Base-by-base conservation (phyloP, 139 green algal genomes). In the Coccomyxa sp. region DNA sequence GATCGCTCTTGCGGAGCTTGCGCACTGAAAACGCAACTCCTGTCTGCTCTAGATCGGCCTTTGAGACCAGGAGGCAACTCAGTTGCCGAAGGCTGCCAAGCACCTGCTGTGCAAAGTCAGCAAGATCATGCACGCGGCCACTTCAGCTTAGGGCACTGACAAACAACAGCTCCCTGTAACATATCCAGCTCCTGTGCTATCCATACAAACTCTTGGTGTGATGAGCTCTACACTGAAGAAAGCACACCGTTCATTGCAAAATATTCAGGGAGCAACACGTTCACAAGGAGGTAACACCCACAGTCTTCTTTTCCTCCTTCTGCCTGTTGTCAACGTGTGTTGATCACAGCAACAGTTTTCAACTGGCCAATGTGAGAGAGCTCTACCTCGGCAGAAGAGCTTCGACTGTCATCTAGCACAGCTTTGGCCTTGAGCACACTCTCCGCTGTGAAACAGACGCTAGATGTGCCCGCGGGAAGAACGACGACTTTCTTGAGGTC, bases 61-160 rank as follows among this genome's bases (percentile, higher is more conserved):
- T 71, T 17, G 67, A 77, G 18, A 84, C 32, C 13, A 77, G 66
- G 31, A 84, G 60, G 12, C 74, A 63, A 25, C 81, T 84, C 32
- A 84, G 81, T 25, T 67, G 76, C 11, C 81, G 66, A 32, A 84
- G 28, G 30, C 74, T 67, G 32, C 74, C 80, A 28, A 83, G 63
- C 16, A 63, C 76, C 30, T 83, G 60, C 13, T 77, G 32, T 83
- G 30, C 58, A 66, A 32, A 77, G 80, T 59, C 71, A 28, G 51
- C n/a, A 15, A 58, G 15, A 25, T 82, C 17, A 58, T 77, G 60
- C 17, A 83, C 16, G 10, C 75, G 71, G 18, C 21, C 21, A 71
- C 63, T 21, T 21, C 18, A 71, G 63, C 10, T 21, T 13, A 13
- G 31, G 71, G 60, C 74, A 67, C 59, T 57, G 66, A 45, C 66